Conservation (phyloP, 179 eudicot genomes). For the Sideroxylon spinosum region DNA sequence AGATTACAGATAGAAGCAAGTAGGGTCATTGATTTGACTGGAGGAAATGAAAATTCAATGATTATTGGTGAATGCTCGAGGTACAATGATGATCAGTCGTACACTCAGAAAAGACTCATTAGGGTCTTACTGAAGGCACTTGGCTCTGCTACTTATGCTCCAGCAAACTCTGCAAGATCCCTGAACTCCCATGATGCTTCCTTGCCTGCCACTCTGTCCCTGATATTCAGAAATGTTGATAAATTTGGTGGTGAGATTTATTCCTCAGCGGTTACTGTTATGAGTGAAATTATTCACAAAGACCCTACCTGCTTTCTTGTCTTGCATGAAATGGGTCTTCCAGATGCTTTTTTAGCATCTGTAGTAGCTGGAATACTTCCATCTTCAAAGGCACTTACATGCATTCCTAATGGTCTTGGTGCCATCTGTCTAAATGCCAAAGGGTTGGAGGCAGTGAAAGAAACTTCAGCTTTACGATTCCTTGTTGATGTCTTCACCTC, state of each 20-base stretch:
- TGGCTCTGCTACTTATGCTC: conserved; percentile 92
- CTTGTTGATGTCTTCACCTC: conserved; percentile 73
- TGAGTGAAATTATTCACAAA: conserved; percentile 97
- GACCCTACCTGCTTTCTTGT: conserved; percentile 83
- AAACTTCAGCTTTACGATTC: conserved; percentile 68
- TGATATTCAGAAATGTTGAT: conserved; percentile 66
- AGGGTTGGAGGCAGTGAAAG: conserved; percentile 89
- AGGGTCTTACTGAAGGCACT: conserved; percentile 87
- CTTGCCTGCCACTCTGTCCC: conserved; percentile 67
- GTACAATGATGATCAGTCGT: conserved; percentile 43
- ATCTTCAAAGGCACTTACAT: conserved; percentile 90
- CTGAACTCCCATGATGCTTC: conserved; percentile 69
- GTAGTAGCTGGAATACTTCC: conserved; percentile 75
- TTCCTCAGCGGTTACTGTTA: conserved; percentile 90
- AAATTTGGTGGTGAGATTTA: conserved; percentile 95
- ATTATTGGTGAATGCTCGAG: conserved; percentile 40
- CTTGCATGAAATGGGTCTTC: conserved; percentile 87
- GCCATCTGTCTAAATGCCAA: conserved; percentile 91
- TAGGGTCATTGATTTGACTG: conserved; percentile 51
- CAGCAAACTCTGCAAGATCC: conserved; percentile 67
- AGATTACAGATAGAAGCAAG: conserved; percentile 82
- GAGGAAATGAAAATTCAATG: conserved; percentile 44
- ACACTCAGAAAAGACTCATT: conserved; percentile 67
- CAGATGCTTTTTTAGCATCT: conserved; percentile 80
- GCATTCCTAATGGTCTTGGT: conserved; percentile 94